These are phyloP conservation scores for Diplodia seriata DNA, from an alignment of 2,329 filamentous ascomycete species.

Conservation along the genomic window DNA sequence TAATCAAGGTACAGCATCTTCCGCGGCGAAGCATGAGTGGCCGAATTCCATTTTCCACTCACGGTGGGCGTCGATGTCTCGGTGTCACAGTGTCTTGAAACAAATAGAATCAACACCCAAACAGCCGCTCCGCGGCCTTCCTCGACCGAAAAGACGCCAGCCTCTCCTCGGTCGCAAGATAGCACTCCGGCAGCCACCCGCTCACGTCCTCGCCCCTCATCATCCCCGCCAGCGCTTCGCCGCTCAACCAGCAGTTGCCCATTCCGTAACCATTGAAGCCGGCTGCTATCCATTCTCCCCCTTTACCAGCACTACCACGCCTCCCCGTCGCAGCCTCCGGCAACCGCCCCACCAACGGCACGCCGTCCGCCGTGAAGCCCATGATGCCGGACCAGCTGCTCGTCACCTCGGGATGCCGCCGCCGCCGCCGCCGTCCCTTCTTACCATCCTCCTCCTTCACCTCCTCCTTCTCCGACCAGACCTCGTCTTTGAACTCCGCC, in stretches of 20 bases:
- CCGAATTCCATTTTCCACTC: too few relatives aligned
- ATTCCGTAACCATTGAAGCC: slow-evolving; percentile 36
- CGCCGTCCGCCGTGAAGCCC: slow-evolving; percentile 56
- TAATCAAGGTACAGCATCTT: too few relatives aligned
- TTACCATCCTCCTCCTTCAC: slow-evolving; percentile 9
- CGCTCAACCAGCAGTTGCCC: slow-evolving; percentile 37
- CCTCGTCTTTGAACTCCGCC: slow-evolving; percentile 33
- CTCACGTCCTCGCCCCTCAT: slow-evolving; percentile 29
- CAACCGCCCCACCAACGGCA: slow-evolving; percentile 61
- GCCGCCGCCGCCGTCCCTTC: background rate
- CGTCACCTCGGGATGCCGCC: slow-evolving; percentile 40
- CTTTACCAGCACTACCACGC: too few relatives aligned
- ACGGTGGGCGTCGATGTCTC: too few relatives aligned
- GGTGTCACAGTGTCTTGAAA: too few relatives aligned
- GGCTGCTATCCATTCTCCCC: slow-evolving; percentile 41
- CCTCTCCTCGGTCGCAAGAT: background rate
- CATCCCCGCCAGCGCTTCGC: slow-evolving; percentile 36
- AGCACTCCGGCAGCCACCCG: slow-evolving; percentile 10
- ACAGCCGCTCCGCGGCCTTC: background rate
- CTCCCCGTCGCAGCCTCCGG: slow-evolving; percentile 44
- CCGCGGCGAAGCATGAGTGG: too few relatives aligned
- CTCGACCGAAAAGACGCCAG: background rate
- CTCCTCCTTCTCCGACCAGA: slow-evolving; percentile 24
- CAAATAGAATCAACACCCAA: background rate
- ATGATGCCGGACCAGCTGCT: slow-evolving; percentile 60